Conservation (phyloP, 495 filamentous ascomycete genomes). For the Hyaloscypha hepaticicola region DNA sequence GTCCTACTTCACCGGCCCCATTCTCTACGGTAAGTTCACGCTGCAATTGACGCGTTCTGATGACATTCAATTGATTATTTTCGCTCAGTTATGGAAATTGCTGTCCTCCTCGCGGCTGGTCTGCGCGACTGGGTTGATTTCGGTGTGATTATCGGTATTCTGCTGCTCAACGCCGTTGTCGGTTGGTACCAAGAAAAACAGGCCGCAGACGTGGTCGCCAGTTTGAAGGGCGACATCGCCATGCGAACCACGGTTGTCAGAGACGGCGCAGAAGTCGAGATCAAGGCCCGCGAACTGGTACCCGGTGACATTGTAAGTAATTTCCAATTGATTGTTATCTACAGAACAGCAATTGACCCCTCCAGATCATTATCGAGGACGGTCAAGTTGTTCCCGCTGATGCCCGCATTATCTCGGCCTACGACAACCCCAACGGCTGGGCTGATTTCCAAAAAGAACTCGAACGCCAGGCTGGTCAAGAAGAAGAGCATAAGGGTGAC, state of each 20-base stretch:
- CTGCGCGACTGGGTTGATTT: slow-evolving; percentile 82
- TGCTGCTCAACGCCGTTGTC: slow-evolving; percentile 76
- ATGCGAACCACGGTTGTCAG: slow-evolving; percentile 73
- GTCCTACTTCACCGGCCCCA: slow-evolving; percentile 77
- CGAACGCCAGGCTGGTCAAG: slow-evolving; percentile 54
- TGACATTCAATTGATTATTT: slow-evolving; percentile 14
- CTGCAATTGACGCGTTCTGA: neutral
- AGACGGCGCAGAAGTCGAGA: slow-evolving; percentile 67
- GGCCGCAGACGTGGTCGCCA: slow-evolving; percentile 79
- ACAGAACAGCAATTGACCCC: slow-evolving; percentile 16
- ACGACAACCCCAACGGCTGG: slow-evolving; percentile 67
- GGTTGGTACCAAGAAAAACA: slow-evolving; percentile 90
- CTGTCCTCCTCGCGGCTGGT: slow-evolving; percentile 75
- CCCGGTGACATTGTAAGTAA: slow-evolving; percentile 76
- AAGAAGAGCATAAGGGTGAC: slow-evolving; percentile 50
- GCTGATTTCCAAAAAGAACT: slow-evolving; percentile 61
- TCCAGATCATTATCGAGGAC: slow-evolving; percentile 67
- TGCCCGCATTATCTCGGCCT: slow-evolving; percentile 74
- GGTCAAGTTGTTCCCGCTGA: slow-evolving; percentile 74
- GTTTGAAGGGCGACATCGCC: slow-evolving; percentile 80
- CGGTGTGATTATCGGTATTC: slow-evolving; percentile 78
- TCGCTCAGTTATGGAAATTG: slow-evolving; percentile 77
- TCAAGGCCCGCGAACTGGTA: slow-evolving; percentile 77
- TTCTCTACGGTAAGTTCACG: slow-evolving; percentile 70
- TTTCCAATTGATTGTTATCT: neutral